Evolutionary conservation across 1,139 yeast genomes (phyloP).

Genomic region (Zygosaccharomyces sapae): DNA sequence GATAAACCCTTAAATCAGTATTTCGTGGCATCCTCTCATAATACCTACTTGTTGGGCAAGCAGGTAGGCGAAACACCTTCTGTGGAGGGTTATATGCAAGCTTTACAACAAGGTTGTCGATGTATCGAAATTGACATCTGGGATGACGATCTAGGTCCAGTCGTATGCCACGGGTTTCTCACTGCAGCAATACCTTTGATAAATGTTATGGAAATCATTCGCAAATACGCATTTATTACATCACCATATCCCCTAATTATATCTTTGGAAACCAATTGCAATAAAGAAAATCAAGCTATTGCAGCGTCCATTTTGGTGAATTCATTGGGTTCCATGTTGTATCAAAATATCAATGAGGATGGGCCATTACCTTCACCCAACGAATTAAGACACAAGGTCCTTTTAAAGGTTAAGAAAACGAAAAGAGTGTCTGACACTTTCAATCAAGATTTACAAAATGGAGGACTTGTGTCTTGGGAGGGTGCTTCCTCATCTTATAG

Average conservation of each 20-base stretch:
- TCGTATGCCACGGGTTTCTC: constrained; percentile 88
- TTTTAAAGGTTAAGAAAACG: constrained; percentile 72
- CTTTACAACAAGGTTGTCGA: constrained; percentile 85
- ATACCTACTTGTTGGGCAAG: constrained; percentile 83
- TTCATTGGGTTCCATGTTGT: constrained; percentile 55
- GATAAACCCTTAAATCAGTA: constrained; percentile 77
- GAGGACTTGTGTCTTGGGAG: constrained; percentile 16
- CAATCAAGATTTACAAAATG: constrained; percentile 2
- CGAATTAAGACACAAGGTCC: constrained; percentile 60
- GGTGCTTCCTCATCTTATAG: constrained; percentile 25
- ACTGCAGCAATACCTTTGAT: constrained; percentile 67
- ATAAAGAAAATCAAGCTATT: constrained; percentile 54
- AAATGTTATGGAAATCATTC: constrained; percentile 67
- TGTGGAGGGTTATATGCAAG: constrained; percentile 85
- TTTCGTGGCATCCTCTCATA: constrained; percentile 88
- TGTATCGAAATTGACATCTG: constrained; percentile 93
- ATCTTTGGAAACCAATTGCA: constrained; percentile 85
- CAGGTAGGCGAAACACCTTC: constrained; percentile 92
- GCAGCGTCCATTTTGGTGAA: constrained; percentile 52
- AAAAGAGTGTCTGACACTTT: constrained; percentile 21
- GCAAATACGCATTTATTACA: constrained; percentile 79
- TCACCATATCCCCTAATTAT: constrained; percentile 81
- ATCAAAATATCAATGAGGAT: constrained; percentile 26
- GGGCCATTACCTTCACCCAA: constrained; percentile 63
- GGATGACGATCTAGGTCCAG: constrained; percentile 82